These are phyloP conservation scores for Aspergillus cejpii DNA, from an alignment of 2,329 filamentous ascomycete species.

Conservation along the genomic window DNA sequence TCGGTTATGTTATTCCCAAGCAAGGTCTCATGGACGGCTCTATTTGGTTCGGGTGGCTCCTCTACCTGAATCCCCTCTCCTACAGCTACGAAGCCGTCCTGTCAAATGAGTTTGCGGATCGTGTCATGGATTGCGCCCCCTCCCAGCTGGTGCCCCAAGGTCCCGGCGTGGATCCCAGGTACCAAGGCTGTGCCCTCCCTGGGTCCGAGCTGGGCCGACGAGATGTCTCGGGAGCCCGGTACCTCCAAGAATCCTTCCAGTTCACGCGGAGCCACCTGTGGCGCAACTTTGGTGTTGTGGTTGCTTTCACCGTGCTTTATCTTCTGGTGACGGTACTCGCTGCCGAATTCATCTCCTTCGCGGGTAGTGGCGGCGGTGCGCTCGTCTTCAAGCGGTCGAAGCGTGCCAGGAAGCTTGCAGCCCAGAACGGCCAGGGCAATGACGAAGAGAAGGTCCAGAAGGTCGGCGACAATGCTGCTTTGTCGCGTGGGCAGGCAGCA, in stretches of 20 bases:
- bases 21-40: slow-evolving; percentile 52
- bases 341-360: slow-evolving; percentile 62
- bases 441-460: slow-evolving; percentile 55
- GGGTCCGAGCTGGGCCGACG: slow-evolving; percentile 50
- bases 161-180: slow-evolving; percentile 48
- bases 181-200: slow-evolving; percentile 57
- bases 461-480: slow-evolving; percentile 21
- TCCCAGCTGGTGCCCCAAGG: slow-evolving; percentile 56
- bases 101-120: slow-evolving; percentile 57
- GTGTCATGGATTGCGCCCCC: slow-evolving; percentile 53
- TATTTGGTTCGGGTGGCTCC: slow-evolving; percentile 62
- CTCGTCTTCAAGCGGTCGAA: slow-evolving; percentile 65
- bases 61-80: slow-evolving; percentile 48
- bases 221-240: slow-evolving; percentile 49
- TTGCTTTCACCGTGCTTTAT: slow-evolving; percentile 69
- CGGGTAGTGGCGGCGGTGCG: slow-evolving; percentile 57
- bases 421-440: slow-evolving; percentile 37
- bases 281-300: slow-evolving; percentile 70
- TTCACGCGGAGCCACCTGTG: slow-evolving; percentile 56
- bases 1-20: slow-evolving; percentile 63
- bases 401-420: slow-evolving; percentile 50
- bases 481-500: slow-evolving; percentile 24
- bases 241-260: slow-evolving; percentile 50
- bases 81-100: slow-evolving; percentile 64
- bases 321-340: slow-evolving; percentile 64